phyloP scores from a whole-genome alignment of 495 filamentous ascomycete species.

The Mycothermus thermophilus region DNA sequence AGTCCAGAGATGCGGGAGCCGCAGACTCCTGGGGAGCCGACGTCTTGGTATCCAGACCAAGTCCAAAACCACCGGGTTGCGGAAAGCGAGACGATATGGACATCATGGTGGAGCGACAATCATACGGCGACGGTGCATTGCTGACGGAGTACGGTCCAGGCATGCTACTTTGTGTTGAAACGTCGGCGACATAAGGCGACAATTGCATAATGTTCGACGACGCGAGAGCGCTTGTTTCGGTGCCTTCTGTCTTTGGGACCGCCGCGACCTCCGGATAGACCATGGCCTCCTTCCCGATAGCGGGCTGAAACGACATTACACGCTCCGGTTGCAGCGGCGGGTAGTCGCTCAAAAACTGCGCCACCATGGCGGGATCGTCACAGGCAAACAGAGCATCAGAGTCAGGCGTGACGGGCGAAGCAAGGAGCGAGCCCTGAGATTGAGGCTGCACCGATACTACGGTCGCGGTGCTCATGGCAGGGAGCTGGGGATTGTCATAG shows the following conservation, averaged over 20 bases:
- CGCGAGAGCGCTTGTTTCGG: conserved; percentile 1
- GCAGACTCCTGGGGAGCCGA: neutral
- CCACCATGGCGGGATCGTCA: conserved; percentile 19
- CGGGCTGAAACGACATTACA: conserved; percentile 23
- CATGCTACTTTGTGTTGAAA: conserved; percentile 2
- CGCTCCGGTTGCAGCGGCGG: conserved; percentile 27
- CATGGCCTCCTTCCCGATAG: conserved; percentile 29
- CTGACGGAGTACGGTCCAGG: conserved; percentile 1
- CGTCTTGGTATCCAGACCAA: neutral
- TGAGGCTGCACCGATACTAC: conserved; percentile 16
- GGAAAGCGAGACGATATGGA: neutral
- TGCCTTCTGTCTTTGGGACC: conserved; percentile 15
- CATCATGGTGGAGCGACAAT: neutral
- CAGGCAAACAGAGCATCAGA: conserved; percentile 17
- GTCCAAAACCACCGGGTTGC: neutral
- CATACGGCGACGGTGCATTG: neutral
- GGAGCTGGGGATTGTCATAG: conserved; percentile 19
- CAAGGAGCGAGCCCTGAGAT: conserved; percentile 11
- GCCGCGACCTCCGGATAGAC: conserved; percentile 26
- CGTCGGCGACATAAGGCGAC: conserved; percentile 3
- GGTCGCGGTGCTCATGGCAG: conserved; percentile 15
- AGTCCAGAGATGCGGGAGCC: conserved; percentile 3
- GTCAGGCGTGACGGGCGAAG: conserved; percentile 10
- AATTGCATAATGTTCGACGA: conserved; percentile 3
- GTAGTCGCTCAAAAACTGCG: conserved; percentile 26